phyloP scores from a whole-genome alignment of 805 yeast species.

The Lipomyces lipofer region DNA sequence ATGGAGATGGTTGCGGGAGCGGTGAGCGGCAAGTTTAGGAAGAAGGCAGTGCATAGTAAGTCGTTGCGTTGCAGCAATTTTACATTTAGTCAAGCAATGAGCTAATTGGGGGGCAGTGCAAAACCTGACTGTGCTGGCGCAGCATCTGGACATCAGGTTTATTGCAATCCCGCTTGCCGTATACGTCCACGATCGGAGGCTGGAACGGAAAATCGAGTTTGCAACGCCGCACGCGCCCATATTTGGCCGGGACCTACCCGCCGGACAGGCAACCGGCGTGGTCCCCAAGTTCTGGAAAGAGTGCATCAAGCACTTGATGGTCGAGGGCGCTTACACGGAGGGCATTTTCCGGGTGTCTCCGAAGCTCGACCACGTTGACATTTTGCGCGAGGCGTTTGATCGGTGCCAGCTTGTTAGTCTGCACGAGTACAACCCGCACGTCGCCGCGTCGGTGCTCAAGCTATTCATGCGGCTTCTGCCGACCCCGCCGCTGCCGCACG shows the following conservation, averaged over 20 bases:
- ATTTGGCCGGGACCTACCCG: conserved; percentile 37
- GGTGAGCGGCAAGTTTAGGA: conserved; percentile 49
- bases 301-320: conserved; percentile 33
- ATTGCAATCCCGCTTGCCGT: conserved; percentile 75
- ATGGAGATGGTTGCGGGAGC: conserved; percentile 70
- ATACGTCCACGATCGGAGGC: conserved; percentile 63
- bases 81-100: too few relatives aligned
- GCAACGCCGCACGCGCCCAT: conserved; percentile 45
- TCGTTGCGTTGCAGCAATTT: conserved; percentile 31
- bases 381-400: conserved; percentile 41
- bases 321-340: conserved; percentile 25
- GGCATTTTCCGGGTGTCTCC: conserved; percentile 33
- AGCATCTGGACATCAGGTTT: conserved; percentile 68
- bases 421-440: conserved; percentile 57
- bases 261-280: conserved; percentile 32
- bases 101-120: too few relatives aligned
- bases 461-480: conserved; percentile 55
- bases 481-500: conserved; percentile 51
- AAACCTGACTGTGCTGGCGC: conserved; percentile 54
- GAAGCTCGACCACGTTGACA: conserved; percentile 34
- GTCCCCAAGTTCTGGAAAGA: conserved; percentile 39
- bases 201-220: conserved; percentile 51
- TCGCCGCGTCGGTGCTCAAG: conserved; percentile 48
- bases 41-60: conserved; percentile 49
- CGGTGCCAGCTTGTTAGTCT: conserved; percentile 56